Evolutionary conservation across 75 land plant genomes (phyloP).

Genomic region (Selaginella moellendorffii): DNA sequence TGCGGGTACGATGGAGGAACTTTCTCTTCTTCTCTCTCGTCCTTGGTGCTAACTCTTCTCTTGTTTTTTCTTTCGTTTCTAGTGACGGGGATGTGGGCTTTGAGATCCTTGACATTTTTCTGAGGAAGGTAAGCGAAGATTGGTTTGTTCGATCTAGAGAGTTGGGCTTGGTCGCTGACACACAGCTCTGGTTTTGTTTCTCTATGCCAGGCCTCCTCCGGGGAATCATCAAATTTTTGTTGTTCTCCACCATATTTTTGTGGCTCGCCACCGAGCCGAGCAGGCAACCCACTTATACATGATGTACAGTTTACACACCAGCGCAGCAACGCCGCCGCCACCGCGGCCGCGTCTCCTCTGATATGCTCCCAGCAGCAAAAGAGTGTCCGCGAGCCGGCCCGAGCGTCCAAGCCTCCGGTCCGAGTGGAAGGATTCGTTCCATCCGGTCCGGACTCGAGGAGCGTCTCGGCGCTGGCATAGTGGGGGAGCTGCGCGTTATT

Average conservation of each 20-base stretch:
- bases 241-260: slow-evolving; percentile 70
- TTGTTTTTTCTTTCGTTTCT: neutral
- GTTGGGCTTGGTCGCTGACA: neutral
- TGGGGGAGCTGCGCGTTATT: no score
- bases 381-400: slow-evolving; percentile 13
- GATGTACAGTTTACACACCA: slow-evolving; percentile 50
- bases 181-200: neutral
- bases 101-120: slow-evolving; percentile 37
- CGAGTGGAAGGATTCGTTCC: slow-evolving; percentile 38
- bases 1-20: neutral
- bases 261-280: slow-evolving; percentile 79
- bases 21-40: neutral
- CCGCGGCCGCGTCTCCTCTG: slow-evolving; percentile 11
- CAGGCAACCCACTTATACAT: slow-evolving; percentile 67
- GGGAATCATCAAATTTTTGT: slow-evolving; percentile 25
- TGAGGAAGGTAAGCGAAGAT: slow-evolving; percentile 27
- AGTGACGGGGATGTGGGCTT: slow-evolving; percentile 27
- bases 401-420: slow-evolving; percentile 20
- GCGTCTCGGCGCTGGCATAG: slow-evolving; percentile 31
- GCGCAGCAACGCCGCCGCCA: neutral
- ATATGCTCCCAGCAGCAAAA: slow-evolving; percentile 22
- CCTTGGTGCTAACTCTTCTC: neutral
- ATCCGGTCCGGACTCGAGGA: slow-evolving; percentile 31
- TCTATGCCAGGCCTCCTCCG: slow-evolving; percentile 23
- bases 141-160: neutral